Conservation (phyloP, 139 green algal species). For the Closterium sp. region DNA sequence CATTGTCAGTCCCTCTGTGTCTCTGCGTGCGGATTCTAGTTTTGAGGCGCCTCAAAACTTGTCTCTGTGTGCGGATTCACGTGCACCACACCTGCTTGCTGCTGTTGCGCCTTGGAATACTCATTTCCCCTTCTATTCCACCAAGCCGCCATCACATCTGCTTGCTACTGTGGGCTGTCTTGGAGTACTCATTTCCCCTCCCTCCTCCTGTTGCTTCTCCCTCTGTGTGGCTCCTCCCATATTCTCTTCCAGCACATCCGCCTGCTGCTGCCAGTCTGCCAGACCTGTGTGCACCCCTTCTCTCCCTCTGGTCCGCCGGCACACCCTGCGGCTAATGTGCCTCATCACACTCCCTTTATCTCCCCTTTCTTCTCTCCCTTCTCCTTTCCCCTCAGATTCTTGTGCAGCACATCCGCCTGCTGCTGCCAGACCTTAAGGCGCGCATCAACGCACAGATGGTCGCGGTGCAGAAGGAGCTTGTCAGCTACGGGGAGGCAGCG, state of each 20-base stretch:
- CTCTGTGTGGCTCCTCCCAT: no score
- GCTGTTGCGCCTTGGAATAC: constrained; percentile 52
- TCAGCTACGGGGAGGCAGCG: constrained; percentile 39
- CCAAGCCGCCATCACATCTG: no score
- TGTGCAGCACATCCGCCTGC: constrained; percentile 74
- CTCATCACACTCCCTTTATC: no score
- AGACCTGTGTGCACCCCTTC: no score
- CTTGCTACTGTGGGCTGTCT: no score
- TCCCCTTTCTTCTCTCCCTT: no score
- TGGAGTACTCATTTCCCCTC: no score
- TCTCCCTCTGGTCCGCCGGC: no score
- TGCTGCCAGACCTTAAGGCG: constrained; percentile 81
- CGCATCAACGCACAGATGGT: constrained; percentile 74
- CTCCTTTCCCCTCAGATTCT: constrained; percentile 62
- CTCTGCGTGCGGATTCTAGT: neutral
- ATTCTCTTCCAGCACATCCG: neutral
- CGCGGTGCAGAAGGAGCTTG: constrained; percentile 59
- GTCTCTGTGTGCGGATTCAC: constrained; percentile 62
- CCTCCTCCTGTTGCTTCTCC: neutral
- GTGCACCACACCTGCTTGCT: constrained; percentile 77
- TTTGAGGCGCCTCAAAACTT: neutral
- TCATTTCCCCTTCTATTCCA: no score
- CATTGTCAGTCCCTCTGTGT: neutral
- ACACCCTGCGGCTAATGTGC: no score
- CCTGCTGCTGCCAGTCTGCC: neutral